These are phyloP conservation scores for Yamadazyma kitorensis DNA, from an alignment of 805 yeast species.

Conservation along the genomic window DNA sequence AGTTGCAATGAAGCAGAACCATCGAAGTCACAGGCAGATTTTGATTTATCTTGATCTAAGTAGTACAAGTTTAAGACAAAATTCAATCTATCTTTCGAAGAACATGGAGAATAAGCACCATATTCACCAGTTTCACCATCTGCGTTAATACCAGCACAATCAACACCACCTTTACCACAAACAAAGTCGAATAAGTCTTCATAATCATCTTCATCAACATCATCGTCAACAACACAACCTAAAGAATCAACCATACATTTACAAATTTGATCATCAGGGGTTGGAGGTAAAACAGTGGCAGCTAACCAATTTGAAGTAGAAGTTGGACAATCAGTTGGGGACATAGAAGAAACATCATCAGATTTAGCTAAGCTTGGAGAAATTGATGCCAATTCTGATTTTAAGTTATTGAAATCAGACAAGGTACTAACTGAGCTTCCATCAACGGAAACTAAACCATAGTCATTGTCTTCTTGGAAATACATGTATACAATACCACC, in stretches of 20 bases:
- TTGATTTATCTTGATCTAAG: conserved; percentile 21
- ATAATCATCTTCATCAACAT: conserved; percentile 30
- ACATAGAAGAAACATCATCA: conserved; percentile 19
- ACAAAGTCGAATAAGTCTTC: conserved; percentile 31
- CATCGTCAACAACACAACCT: conserved; percentile 31
- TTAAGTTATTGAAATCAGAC: conserved; percentile 62
- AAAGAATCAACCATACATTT: conserved; percentile 33
- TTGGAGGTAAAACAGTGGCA: conserved; percentile 40
- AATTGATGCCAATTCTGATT: conserved; percentile 52
- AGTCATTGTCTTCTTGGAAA: conserved; percentile 71
- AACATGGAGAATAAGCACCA: conserved; percentile 42
- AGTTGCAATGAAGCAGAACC: conserved; percentile 41
- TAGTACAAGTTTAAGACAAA: conserved; percentile 40
- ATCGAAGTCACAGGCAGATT: conserved; percentile 35
- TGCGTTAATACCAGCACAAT: conserved; percentile 36
- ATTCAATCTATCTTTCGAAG: conserved; percentile 32
- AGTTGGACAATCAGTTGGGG: conserved; percentile 37
- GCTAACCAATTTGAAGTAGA: conserved; percentile 34
- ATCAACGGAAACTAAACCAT: conserved; percentile 64
- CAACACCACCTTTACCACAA: conserved; percentile 23
- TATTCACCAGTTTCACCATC: conserved; percentile 39
- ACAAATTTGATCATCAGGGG: conserved; percentile 38
- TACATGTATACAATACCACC: conserved; percentile 90
- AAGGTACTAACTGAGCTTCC: conserved; percentile 53
- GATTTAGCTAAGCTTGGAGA: conserved; percentile 26